Evolutionary conservation across 2,329 filamentous ascomycete species (phyloP).

Genomic region (Phyllosticta paracitricarpa): DNA sequence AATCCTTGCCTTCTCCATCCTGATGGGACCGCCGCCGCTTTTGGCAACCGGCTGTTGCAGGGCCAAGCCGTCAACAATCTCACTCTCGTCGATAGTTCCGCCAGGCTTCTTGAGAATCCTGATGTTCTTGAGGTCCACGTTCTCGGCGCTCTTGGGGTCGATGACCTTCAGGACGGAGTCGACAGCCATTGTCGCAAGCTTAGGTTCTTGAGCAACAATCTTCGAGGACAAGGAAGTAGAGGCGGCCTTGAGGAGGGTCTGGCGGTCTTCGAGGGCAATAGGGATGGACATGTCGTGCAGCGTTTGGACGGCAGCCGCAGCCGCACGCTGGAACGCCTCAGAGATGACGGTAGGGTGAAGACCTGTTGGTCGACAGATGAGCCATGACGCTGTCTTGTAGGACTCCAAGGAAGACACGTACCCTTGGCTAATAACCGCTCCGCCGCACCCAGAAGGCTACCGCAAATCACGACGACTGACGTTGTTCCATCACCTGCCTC

Average conservation of each 20-base stretch:
- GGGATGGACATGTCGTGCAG: slow-evolving; percentile 94
- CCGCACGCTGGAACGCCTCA: slow-evolving; percentile 92
- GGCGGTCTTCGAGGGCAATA: slow-evolving; percentile 76
- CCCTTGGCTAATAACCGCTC: slow-evolving; percentile 85
- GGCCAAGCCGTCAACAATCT: slow-evolving; percentile 90
- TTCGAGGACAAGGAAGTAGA: slow-evolving; percentile 97
- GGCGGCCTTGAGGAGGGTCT: slow-evolving; percentile 87
- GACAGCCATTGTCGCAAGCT: slow-evolving; percentile 95
- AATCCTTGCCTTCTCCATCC: slow-evolving; percentile 96
- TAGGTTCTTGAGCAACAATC: slow-evolving; percentile 96
- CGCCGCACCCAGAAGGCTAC: slow-evolving; percentile 85
- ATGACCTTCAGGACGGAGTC: slow-evolving; percentile 94
- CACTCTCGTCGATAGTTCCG: slow-evolving; percentile 95
- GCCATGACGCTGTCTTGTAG: neutral
- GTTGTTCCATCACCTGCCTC: slow-evolving; percentile 98
- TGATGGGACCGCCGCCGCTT: slow-evolving; percentile 76
- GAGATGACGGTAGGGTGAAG: slow-evolving; percentile 98
- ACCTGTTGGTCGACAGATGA: slow-evolving; percentile 23
- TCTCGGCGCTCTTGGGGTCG: slow-evolving; percentile 88
- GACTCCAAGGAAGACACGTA: slow-evolving; percentile 7
- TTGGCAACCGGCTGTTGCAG: slow-evolving; percentile 90
- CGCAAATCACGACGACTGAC: slow-evolving; percentile 94
- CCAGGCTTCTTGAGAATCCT: slow-evolving; percentile 96
- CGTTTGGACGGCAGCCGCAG: slow-evolving; percentile 76
- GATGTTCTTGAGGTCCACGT: slow-evolving; percentile 94